Percentiles rank a stretch among this genome's conserved stretches.
phyloP scores from a whole-genome alignment of 306 rosid genomes.

The Malus asiatica region DNA sequence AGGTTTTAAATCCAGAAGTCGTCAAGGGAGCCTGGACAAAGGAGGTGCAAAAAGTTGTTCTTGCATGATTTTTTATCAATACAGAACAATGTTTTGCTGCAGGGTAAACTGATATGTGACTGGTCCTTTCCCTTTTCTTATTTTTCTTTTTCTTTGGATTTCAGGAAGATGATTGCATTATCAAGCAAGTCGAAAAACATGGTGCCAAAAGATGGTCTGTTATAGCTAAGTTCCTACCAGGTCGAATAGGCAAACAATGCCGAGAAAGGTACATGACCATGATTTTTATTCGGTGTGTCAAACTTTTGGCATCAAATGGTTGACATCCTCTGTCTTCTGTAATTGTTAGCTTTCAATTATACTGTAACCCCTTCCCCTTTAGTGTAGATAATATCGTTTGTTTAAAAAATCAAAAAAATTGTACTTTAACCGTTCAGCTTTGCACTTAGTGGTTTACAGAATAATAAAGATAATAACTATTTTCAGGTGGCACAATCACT shows the following conservation, averaged over 20 bases:
- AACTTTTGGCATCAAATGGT: not conserved
- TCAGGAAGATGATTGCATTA: constrained; percentile 53
- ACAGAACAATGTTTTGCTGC: not conserved
- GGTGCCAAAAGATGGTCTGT: constrained; percentile 52
- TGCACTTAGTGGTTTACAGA: not conserved
- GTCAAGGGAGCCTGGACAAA: constrained; percentile 59
- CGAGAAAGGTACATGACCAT: constrained; percentile 43
- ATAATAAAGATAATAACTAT: not conserved
- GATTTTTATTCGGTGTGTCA: not conserved
- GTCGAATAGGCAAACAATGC: constrained; percentile 71
- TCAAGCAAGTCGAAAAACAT: constrained; percentile 32
- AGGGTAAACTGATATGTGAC: not conserved
- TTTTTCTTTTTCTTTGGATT: not conserved
- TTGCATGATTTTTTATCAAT: not conserved
- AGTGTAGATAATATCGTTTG: no score
- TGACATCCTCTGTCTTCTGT: not conserved
- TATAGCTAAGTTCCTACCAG: constrained; percentile 41
- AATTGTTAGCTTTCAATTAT: not conserved
- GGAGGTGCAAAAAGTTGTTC: constrained; percentile 32
- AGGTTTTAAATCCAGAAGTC: constrained; percentile 50
- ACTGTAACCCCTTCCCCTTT: not conserved
- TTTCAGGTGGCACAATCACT: constrained; percentile 67
- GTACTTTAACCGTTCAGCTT: not conserved
- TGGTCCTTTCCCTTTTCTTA: not conserved
- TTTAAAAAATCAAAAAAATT: no score